These are phyloP conservation scores for Phoma herbarum DNA, from an alignment of 2,329 filamentous ascomycete genomes.

Conservation along the genomic window DNA sequence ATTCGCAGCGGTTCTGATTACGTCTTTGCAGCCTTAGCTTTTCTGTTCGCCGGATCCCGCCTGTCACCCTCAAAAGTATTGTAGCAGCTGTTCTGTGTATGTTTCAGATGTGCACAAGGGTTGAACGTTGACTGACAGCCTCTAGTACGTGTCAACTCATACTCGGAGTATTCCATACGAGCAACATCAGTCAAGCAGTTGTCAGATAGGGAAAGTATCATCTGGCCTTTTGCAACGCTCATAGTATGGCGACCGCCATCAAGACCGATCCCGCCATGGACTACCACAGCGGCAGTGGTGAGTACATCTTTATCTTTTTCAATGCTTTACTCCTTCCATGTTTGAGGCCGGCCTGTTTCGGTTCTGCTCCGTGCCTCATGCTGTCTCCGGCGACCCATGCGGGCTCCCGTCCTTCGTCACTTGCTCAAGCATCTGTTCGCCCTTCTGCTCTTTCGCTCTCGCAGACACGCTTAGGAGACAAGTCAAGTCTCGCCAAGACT, in stretches of 20 bases:
- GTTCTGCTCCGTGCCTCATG: constrained; percentile 40
- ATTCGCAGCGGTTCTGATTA: constrained; percentile 7
- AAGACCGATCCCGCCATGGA: constrained; percentile 46
- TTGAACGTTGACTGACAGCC: constrained; percentile 35
- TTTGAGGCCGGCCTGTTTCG: constrained; percentile 48
- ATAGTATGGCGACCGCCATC: constrained; percentile 47
- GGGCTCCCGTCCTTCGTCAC: constrained; percentile 31
- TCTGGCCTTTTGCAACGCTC: constrained; percentile 41
- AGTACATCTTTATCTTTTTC: constrained; percentile 24
- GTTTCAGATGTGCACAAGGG: constrained; percentile 38
- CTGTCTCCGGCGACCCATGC: constrained; percentile 18
- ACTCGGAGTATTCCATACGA: constrained; percentile 6
- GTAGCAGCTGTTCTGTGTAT: constrained; percentile 30
- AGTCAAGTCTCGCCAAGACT: constrained; percentile 42
- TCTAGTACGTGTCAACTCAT: constrained; percentile 24
- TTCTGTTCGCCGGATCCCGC: constrained; percentile 8
- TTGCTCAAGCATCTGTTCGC: constrained; percentile 17
- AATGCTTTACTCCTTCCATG: constrained; percentile 39
- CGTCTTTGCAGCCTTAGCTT: constrained; percentile 6
- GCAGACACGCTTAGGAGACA: constrained; percentile 41
- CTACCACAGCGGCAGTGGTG: constrained; percentile 48
- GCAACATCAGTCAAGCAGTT: not conserved
- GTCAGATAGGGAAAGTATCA: not conserved
- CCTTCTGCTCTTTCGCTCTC: constrained; percentile 24
- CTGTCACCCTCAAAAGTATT: constrained; percentile 16